These are phyloP conservation scores for Chlamydomonas schloesseri DNA, from an alignment of 139 green algal genomes.

Conservation along the genomic window DNA sequence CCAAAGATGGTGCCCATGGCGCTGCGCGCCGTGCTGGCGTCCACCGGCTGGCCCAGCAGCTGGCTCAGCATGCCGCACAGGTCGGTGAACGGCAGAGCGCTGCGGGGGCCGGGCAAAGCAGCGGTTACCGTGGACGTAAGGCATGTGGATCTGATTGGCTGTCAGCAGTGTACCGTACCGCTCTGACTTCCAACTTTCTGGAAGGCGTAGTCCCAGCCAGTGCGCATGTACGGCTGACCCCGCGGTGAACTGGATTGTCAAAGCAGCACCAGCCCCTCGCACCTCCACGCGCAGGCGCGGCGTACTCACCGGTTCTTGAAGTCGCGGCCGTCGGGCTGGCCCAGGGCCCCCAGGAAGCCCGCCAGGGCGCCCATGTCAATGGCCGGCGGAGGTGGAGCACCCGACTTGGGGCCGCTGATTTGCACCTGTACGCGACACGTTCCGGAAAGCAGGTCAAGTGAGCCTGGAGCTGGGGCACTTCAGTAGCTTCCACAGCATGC, in stretches of 20 bases:
- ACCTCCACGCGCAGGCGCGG: too few species aligned
- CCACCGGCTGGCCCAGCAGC: constrained; percentile 30
- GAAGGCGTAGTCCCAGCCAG: too few species aligned
- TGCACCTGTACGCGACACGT: constrained; percentile 5
- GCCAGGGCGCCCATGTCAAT: constrained; percentile 1
- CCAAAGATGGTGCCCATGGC: constrained; percentile 44
- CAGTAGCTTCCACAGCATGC: too few species aligned
- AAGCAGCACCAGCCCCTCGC: too few species aligned
- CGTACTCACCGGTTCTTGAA: constrained; percentile 35
- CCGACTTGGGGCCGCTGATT: constrained; percentile 66
- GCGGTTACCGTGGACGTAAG: too few species aligned
- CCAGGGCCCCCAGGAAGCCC: constrained; percentile 2
- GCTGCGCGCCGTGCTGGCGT: constrained; percentile 30
- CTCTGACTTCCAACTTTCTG: too few species aligned
- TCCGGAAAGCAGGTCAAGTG: too few species aligned
- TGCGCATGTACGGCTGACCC: too few species aligned
- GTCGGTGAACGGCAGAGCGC: constrained; percentile 45
- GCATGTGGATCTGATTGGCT: too few species aligned
- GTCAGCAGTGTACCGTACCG: too few species aligned
- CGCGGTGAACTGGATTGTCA: too few species aligned
- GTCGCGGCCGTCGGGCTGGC: constrained; percentile 17
- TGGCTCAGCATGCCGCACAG: constrained; percentile 36
- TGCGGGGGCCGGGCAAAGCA: not conserved
- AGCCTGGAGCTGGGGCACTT: too few species aligned
- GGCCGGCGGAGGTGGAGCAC: constrained; percentile 6